These are phyloP conservation scores for Talaromyces funiculosus DNA, from an alignment of 2,329 filamentous ascomycete genomes.

Conservation along the genomic window DNA sequence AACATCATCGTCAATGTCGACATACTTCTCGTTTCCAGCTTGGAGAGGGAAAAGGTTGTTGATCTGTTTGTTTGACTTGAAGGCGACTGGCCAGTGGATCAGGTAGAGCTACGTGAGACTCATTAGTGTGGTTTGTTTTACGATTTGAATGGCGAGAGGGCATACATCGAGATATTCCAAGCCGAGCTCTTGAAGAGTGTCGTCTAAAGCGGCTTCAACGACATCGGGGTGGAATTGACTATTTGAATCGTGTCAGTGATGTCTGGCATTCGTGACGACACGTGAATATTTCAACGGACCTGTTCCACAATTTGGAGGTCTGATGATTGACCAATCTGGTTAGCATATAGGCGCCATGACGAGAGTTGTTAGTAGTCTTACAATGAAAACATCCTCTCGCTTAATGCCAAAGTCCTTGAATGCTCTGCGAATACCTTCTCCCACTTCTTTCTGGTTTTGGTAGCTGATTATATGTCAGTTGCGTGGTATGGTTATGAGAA, in stretches of 20 bases:
- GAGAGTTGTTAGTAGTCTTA: conserved; percentile 17
- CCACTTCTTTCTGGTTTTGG: conserved; percentile 36
- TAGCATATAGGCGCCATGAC: background rate
- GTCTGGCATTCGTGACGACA: too few species aligned
- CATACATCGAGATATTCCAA: conserved; percentile 52
- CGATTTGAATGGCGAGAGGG: conserved; percentile 18
- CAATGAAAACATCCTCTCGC: conserved; percentile 38
- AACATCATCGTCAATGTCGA: conserved; percentile 41
- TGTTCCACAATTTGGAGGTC: conserved; percentile 61
- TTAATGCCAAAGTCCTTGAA: conserved; percentile 35
- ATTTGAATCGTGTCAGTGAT: background rate
- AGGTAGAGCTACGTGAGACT: conserved; percentile 29
- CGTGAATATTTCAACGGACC: conserved; percentile 19
- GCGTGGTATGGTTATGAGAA: background rate
- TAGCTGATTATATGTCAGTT: conserved; percentile 21
- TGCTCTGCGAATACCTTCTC: conserved; percentile 30
- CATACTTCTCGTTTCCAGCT: conserved; percentile 30
- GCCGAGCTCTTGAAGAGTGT: conserved; percentile 47
- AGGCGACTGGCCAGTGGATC: conserved; percentile 45
- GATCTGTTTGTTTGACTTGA: conserved; percentile 28
- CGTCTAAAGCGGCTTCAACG: conserved; percentile 47
- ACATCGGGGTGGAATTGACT: conserved; percentile 45
- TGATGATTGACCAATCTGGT: conserved; percentile 11
- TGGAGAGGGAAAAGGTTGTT: conserved; percentile 43
- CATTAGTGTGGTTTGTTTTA: background rate